phyloP scores from a whole-genome alignment of 306 rosid species.

The Trichosanthes truncata region DNA sequence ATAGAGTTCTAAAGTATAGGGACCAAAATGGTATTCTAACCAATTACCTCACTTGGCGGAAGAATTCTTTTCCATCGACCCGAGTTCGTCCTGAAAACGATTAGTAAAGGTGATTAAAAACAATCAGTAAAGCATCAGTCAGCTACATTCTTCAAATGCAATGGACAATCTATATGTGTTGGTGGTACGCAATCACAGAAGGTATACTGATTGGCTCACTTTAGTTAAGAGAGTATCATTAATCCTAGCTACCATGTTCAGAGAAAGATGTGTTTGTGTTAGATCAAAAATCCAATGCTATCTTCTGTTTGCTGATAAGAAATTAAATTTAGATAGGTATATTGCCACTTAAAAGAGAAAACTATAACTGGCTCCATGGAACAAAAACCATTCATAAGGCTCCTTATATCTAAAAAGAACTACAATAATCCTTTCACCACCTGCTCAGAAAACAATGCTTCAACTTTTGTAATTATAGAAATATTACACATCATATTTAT shows the following conservation, averaged over 20 bases:
- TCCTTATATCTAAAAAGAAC: neutral
- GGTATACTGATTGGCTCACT: neutral
- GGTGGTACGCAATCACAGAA: neutral
- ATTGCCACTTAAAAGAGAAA: neutral
- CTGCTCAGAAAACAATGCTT: neutral
- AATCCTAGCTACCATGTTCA: neutral
- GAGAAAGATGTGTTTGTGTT: neutral
- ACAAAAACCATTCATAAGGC: neutral
- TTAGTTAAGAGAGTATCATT: neutral
- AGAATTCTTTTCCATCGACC: conserved; percentile 90
- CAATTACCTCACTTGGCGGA: conserved; percentile 98
- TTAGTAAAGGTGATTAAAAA: neutral
- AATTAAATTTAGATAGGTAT: neutral
- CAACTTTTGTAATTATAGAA: neutral
- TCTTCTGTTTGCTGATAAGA: neutral
- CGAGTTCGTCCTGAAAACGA: conserved; percentile 58
- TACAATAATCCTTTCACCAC: neutral
- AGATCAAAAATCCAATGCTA: neutral
- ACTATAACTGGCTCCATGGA: neutral
- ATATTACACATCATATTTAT: neutral
- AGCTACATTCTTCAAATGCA: neutral
- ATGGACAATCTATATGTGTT: neutral
- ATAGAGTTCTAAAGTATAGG: too few species aligned
- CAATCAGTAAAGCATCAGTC: neutral
- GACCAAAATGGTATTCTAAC: neutral